Evolutionary conservation across 805 yeast genomes (phyloP).

Genomic region (Saccharomyces paradoxus): DNA sequence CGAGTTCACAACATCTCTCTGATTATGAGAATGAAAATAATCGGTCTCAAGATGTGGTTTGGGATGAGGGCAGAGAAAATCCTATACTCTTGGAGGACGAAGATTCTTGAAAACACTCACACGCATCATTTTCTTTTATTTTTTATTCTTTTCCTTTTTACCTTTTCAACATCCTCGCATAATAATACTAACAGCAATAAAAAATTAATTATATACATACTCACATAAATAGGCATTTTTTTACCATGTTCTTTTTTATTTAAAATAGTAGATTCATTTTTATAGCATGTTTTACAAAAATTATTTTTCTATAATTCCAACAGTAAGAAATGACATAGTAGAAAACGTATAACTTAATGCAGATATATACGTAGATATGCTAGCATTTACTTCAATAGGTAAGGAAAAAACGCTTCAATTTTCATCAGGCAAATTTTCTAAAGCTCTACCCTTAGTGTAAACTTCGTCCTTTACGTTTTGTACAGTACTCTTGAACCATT

Average conservation of each 20-base stretch:
- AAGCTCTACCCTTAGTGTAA: constrained; percentile 49
- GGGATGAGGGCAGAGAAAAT: background rate
- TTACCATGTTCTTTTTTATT: background rate
- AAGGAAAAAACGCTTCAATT: background rate
- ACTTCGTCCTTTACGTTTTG: constrained; percentile 48
- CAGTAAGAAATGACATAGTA: background rate
- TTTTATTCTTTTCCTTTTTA: background rate
- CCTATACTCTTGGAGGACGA: background rate
- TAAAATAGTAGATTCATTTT: background rate
- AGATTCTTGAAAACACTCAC: background rate
- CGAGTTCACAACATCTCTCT: background rate
- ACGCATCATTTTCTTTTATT: background rate
- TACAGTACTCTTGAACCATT: constrained; percentile 21
- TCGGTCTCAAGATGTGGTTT: background rate
- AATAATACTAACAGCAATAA: background rate
- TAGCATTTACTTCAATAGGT: background rate
- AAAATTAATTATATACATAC: background rate
- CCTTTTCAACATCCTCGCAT: background rate
- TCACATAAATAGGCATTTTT: background rate
- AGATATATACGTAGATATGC: constrained; percentile 1
- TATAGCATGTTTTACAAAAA: background rate
- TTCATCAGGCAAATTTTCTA: constrained; percentile 33
- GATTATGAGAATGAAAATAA: background rate
- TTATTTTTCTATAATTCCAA: background rate
- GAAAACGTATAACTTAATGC: constrained; percentile 1